Conservation (phyloP, 495 filamentous ascomycete species). For the Clohesyomyces aquaticus region DNA sequence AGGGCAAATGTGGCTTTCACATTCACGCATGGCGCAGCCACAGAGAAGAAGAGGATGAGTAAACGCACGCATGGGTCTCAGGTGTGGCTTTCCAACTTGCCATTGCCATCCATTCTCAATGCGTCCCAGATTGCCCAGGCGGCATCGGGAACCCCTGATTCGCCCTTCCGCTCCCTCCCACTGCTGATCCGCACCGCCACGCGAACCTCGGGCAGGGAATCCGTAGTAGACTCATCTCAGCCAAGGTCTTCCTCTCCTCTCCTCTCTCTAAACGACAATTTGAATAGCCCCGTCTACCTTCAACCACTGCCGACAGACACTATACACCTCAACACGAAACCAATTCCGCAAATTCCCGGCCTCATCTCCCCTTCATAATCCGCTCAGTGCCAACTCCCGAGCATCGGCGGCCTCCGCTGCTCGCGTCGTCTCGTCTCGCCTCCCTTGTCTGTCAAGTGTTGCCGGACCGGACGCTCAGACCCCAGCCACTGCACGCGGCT, state of each 20-base stretch:
- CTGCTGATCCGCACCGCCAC: no score
- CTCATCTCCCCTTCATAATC: no score
- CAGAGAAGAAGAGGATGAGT: constrained; percentile 1
- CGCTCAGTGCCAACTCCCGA: not conserved
- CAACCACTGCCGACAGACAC: no score
- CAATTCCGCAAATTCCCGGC: no score
- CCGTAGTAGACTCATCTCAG: no score
- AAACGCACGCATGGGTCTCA: not conserved
- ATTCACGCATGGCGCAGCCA: not conserved
- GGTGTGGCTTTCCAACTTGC: not conserved
- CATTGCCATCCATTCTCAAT: not conserved
- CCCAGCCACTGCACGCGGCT: no score
- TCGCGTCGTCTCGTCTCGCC: not conserved
- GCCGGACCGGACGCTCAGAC: not conserved
- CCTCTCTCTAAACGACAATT: no score
- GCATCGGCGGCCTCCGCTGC: not conserved
- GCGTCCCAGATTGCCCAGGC: not conserved
- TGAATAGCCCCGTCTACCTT: no score
- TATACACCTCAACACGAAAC: no score
- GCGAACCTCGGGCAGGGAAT: no score
- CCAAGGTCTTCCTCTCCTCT: no score
- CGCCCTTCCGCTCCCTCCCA: not conserved
- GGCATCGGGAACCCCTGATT: not conserved
- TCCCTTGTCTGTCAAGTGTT: not conserved
- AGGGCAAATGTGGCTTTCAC: not conserved